Base-by-base conservation (phyloP, 495 filamentous ascomycete species). In the Umbilicaria muhlenbergii region DNA sequence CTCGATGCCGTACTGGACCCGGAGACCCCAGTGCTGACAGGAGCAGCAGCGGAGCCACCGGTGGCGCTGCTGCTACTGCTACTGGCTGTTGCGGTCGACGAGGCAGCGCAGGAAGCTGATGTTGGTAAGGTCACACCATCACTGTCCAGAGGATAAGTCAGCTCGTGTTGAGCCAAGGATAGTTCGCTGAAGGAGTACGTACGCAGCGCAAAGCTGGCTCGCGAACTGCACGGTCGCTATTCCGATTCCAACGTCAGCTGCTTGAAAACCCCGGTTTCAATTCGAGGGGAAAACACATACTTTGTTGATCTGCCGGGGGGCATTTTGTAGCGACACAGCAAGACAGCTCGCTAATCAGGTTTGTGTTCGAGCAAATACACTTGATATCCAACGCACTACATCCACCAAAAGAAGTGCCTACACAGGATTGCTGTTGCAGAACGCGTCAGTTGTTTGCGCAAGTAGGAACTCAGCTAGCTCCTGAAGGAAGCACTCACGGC, bases 251-350 rank as follows among this genome's bases (percentile, higher is more conserved):
- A 24, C 13, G 34, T 16, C 14, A 40, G 28, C 8, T 24, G 5
- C 6, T 32, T 41, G 7, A 43, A 6, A 28, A 10, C 1, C 6
- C 24, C 17, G 7, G 36, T 16, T n/a, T 31, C 38, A 21, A 36
- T 1, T 19, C 15, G 0, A 45, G 16, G 5, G 8, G 3, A 34
- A 32, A 28, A 32, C 8, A 58, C 64, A 34, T 65, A 80, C 77
- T 56, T 17, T 70, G 34, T 55, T 83, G 73, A 34, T 83, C 78
- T 0, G 58, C 56, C 1, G 45, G 7, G 36, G 56, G 48, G 60
- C 86, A 93, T 10, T 45, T 55, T 2, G 51, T 54, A 18, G 58
- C 54, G 6, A 92, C 65, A 56, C 86, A 93, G 65, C 79, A 83
- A 24, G 75, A 61, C 44, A 91, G 75, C 31, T 59, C 49, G 32